phyloP scores from a whole-genome alignment of 768 basidiomycete species.

The Gloeopeniophorella convolvens region DNA sequence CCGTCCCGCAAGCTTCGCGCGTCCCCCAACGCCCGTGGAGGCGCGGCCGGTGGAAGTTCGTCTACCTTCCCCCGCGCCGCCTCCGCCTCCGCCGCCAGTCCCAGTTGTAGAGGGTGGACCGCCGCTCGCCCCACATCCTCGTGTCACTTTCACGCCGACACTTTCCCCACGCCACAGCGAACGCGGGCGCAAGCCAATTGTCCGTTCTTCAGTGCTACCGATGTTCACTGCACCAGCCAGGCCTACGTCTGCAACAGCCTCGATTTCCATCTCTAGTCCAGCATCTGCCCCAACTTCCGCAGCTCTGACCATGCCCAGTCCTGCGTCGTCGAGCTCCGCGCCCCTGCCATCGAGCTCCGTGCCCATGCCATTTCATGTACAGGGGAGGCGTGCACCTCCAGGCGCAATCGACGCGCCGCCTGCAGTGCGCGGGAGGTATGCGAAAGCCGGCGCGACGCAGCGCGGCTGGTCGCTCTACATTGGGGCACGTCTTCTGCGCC shows the following conservation, averaged over 20 bases:
- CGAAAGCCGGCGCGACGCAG: conserved; percentile 5
- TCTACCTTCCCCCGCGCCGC: neutral
- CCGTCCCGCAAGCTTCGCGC: conserved; percentile 5
- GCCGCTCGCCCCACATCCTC: neutral
- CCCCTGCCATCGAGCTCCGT: neutral
- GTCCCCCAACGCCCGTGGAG: neutral
- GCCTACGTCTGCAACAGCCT: neutral
- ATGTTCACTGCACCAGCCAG: neutral
- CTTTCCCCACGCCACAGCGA: conserved; percentile 5
- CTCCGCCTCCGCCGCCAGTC: neutral
- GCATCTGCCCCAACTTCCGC: neutral
- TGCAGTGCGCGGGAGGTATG: conserved; percentile 6
- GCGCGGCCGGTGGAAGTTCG: neutral
- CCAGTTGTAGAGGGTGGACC: neutral
- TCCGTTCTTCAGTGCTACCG: neutral
- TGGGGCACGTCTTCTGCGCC: neutral
- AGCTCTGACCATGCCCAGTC: neutral
- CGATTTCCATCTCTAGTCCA: neutral
- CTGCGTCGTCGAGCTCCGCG: neutral
- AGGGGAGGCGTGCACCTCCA: conserved; percentile 1
- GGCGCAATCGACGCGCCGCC: conserved; percentile 1
- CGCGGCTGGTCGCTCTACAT: conserved; percentile 10
- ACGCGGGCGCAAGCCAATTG: neutral
- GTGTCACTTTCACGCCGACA: conserved; percentile 3
- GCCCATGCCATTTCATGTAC: neutral